Base-by-base conservation (phyloP, 441 rosid genomes). In the Populus hybrid region DNA sequence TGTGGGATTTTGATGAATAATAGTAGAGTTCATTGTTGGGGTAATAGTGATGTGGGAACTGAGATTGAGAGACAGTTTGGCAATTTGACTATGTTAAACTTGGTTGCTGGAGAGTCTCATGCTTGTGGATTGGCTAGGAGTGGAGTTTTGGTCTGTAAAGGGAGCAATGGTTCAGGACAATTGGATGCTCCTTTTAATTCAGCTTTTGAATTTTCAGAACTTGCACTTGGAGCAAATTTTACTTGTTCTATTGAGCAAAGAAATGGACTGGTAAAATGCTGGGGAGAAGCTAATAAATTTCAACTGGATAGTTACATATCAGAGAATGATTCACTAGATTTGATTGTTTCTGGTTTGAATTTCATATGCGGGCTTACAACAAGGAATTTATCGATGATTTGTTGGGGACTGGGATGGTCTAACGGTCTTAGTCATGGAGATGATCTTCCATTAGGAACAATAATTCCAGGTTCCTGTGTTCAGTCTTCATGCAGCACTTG, bases 31-130 rank as follows among this genome's bases (percentile, higher is more conserved):
- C 57, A 63, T 1, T 93, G 97, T 76, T 94, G 97, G 99, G 98
- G 99, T 18, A 57, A 53, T 24, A 82, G 84, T 81, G 20, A 74
- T 36, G 57, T 77, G 32, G 81, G 86, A 72, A 71, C 11, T 67
- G 73, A 34, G 74, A 85, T 85, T 84, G 84, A 88, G 82, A 34
- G 14, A 16, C 81, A 87, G 77, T 89, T 90, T 59, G 80, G 81
- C 1, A 85, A 87, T 78, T 70, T 75, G 74, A 61, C 88, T 24
- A 92, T 94, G 98, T 21, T 30, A 8, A 92, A 76, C 30, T 69
- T 93, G 11, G 89, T 85, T 6, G 93, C 93, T 1, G 97, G 95
- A 16, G 82, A 40, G 21, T 85, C 89, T 8, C 98, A 94, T 80
- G 95, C 87, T 8, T 94, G 98, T 73, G 98, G 99, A 4, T 65